Conservation (phyloP, 345 rosid species). For the Excoecaria agallocha region DNA sequence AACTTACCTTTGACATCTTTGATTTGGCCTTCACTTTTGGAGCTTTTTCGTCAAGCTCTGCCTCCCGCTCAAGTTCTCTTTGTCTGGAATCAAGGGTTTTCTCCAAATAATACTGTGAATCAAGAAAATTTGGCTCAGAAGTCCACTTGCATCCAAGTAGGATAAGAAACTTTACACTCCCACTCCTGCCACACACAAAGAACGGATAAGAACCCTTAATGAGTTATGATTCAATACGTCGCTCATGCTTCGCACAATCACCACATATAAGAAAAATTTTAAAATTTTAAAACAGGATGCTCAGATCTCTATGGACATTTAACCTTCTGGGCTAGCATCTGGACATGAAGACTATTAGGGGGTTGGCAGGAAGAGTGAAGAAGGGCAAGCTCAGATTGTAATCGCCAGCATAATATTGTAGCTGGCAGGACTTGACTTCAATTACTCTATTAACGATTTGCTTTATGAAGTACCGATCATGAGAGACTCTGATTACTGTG, state of each 20-base stretch:
- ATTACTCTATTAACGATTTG: constrained; percentile 94
- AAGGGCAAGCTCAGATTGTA: constrained; percentile 54
- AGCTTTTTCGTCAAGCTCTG: constrained; percentile 76
- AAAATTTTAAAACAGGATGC: background rate
- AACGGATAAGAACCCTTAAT: too few relatives aligned
- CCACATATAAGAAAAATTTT: background rate
- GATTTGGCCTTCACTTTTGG: constrained; percentile 93
- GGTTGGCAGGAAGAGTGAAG: background rate
- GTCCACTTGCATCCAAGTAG: background rate
- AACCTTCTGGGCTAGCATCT: too few relatives aligned
- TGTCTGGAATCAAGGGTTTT: constrained; percentile 88
- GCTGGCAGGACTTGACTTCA: constrained; percentile 70
- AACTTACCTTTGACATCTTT: constrained; percentile 83
- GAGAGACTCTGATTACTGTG: constrained; percentile 83
- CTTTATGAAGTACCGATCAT: constrained; percentile 86
- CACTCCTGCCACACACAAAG: too few relatives aligned
- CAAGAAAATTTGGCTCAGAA: background rate
- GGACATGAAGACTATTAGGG: too few relatives aligned
- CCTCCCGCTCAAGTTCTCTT: constrained; percentile 71
- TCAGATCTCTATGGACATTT: too few relatives aligned
- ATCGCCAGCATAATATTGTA: constrained; percentile 80
- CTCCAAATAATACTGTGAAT: constrained; percentile 82
- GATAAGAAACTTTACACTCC: background rate
- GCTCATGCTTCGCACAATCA: too few relatives aligned
- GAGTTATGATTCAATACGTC: too few relatives aligned